These are phyloP conservation scores for Thalassiosira livingstoniorum DNA, from an alignment of 352 stramenopile genomes.

Conservation along the genomic window DNA sequence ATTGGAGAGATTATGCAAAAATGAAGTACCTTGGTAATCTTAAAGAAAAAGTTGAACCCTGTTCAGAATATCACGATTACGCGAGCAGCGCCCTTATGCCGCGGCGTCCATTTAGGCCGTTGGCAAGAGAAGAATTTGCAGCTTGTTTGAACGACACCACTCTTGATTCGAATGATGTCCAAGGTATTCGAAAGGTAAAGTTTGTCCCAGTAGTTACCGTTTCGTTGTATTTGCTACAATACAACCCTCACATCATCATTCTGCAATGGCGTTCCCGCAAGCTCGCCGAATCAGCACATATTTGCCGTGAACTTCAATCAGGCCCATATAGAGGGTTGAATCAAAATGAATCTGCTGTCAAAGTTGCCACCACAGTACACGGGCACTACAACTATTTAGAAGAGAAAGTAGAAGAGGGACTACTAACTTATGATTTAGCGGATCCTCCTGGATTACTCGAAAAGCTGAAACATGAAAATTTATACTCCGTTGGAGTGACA, in stretches of 20 bases:
- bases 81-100: conserved; percentile 51
- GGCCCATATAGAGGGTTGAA: conserved; percentile 76
- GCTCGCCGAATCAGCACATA: conserved; percentile 79
- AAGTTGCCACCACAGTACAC: conserved; percentile 76
- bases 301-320: conserved; percentile 70
- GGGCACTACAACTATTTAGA: conserved; percentile 81
- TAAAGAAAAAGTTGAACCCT: conserved; percentile 49
- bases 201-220: no score
- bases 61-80: conserved; percentile 61
- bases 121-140: conserved; percentile 53
- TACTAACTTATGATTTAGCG: conserved; percentile 52
- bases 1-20: conserved; percentile 18
- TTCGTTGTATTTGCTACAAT: no score
- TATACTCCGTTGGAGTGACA: conserved; percentile 76
- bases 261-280: not conserved
- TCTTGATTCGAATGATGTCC: conserved; percentile 80
- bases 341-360: conserved; percentile 77
- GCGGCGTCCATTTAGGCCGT: conserved; percentile 41
- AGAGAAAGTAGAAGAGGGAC: conserved; percentile 62
- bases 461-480: conserved; percentile 65
- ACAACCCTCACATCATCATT: not conserved
- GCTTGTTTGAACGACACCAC: conserved; percentile 55
- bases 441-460: conserved; percentile 49
- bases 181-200: conserved; percentile 73
- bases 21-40: conserved; percentile 54